Evolutionary conservation across 2,329 filamentous ascomycete species (phyloP).

Genomic region (Tolypocladium ovalisporum): DNA sequence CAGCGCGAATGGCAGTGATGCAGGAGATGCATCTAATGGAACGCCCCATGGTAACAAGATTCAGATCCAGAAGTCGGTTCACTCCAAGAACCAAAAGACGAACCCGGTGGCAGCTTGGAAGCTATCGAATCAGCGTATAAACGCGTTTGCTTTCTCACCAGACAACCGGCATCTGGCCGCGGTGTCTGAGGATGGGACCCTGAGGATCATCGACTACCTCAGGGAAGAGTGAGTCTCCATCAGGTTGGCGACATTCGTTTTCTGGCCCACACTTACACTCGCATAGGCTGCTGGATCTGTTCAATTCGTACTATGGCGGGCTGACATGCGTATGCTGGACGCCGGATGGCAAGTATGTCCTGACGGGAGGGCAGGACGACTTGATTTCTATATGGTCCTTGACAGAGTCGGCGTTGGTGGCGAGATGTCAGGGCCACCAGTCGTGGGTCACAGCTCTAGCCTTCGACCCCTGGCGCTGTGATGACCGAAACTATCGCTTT

Average conservation of each 20-base stretch:
- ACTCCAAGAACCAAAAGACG: constrained; percentile 84
- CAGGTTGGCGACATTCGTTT: neutral
- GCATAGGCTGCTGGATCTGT: constrained; percentile 69
- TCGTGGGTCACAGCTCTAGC: constrained; percentile 91
- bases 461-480: constrained; percentile 95
- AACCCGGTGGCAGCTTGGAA: constrained; percentile 94
- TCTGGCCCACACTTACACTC: constrained; percentile 4
- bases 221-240: constrained; percentile 61
- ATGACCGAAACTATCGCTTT: constrained; percentile 90
- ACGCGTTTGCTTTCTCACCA: constrained; percentile 85
- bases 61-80: constrained; percentile 78
- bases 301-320: constrained; percentile 86
- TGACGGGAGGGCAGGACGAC: constrained; percentile 94
- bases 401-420: constrained; percentile 71
- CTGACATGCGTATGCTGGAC: constrained; percentile 95
- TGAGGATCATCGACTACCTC: constrained; percentile 85
- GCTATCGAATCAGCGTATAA: constrained; percentile 80
- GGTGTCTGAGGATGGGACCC: constrained; percentile 80
- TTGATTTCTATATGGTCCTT: constrained; percentile 93
- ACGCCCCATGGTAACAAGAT: constrained; percentile 35
- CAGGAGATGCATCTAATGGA: constrained; percentile 22
- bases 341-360: constrained; percentile 87
- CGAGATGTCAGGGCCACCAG: constrained; percentile 87
- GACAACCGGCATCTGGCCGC: constrained; percentile 80
- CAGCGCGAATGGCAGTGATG: constrained; percentile 57